Conservation (phyloP, 2,329 filamentous ascomycete species). For the Claviceps africana region DNA sequence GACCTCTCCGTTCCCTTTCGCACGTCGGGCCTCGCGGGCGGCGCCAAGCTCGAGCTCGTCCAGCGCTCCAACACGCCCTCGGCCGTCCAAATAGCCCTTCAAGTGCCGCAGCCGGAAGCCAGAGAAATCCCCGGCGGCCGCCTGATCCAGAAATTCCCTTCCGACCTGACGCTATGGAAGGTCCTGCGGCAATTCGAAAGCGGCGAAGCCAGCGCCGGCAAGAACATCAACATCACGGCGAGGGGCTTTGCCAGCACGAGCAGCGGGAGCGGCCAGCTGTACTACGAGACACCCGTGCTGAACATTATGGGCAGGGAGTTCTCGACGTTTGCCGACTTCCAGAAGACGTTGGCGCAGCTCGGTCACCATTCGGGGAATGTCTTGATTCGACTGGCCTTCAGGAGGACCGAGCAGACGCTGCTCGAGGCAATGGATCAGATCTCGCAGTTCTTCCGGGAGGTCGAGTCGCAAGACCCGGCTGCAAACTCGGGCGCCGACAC, state of each 20-base stretch:
- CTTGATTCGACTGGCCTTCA: conserved; percentile 65
- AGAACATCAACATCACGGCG: conserved; percentile 67
- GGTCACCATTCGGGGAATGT: conserved; percentile 77
- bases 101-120: conserved; percentile 61
- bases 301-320: conserved; percentile 74
- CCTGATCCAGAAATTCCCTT: conserved; percentile 73
- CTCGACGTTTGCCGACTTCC: conserved; percentile 62
- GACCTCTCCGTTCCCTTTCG: conserved; percentile 78
- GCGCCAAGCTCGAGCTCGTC: conserved; percentile 86
- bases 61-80: conserved; percentile 74
- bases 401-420: conserved; percentile 60
- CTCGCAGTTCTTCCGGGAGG: conserved; percentile 52
- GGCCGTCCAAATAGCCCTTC: conserved; percentile 76
- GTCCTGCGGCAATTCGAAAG: conserved; percentile 83
- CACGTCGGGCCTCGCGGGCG: conserved; percentile 65
- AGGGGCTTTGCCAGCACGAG: conserved; percentile 55
- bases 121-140: conserved; percentile 49
- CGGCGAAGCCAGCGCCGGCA: conserved; percentile 45
- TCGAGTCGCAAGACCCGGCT: conserved; percentile 11
- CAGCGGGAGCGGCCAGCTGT: conserved; percentile 57
- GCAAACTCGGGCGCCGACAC: conserved; percentile 1
- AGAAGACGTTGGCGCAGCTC: conserved; percentile 77
- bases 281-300: conserved; percentile 76
- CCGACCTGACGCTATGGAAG: conserved; percentile 78
- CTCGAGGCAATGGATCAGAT: conserved; percentile 80